Evolutionary conservation across 225 moss, liverwort and hornwort genomes (phyloP), one percentile per base, ranked within the genome.

Genomic region (Polytrichum commune): DNA sequence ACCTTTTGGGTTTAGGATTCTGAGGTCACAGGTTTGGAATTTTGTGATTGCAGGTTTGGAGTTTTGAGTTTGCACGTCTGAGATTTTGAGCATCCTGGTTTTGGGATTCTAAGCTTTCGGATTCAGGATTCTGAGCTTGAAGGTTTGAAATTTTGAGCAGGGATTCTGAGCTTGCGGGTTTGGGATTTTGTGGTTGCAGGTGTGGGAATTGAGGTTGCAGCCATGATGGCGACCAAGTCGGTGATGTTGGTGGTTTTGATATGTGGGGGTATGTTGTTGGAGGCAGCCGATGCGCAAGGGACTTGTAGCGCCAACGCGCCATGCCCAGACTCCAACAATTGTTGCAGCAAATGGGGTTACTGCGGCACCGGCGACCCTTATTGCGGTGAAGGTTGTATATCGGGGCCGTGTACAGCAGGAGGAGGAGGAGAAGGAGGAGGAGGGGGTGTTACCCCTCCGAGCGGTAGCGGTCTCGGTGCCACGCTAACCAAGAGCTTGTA

Each of bases 331-430:
- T 1, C 1, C 32, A 23, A 3, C 5, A 0, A 35, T 53, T 85
- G 84, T 19, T 85, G 84, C 61, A 85, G 84, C 73, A 3, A 68
- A 65, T 76, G 0, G 0, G 78, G 75, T 1, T 85, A 0, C 7
- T 85, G 84, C 25, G 84, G 84, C 9, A 3, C 0, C 0, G 64
- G 60, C 7, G 0, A 0, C 0, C 0, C 0, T 1, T 85, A 65
- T 4, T 84, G 84, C 32, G 81, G 78, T 7, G 0, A 38, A 0
- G 84, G 81, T 6, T 81, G 84, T 27, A 18, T 32, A 13, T 30
- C 30, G 6, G 60, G 70, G 8, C 81, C 85, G 68, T 85, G 81
- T 64, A 8, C 0, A 5, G 68, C 70, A 32, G 76, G 63, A 10
- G 57, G n/a, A 5, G 30, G 30, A 30, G 30, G 30, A 30, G 30